These are phyloP conservation scores for Mycena venus DNA, from an alignment of 768 basidiomycete species.

Conservation along the genomic window DNA sequence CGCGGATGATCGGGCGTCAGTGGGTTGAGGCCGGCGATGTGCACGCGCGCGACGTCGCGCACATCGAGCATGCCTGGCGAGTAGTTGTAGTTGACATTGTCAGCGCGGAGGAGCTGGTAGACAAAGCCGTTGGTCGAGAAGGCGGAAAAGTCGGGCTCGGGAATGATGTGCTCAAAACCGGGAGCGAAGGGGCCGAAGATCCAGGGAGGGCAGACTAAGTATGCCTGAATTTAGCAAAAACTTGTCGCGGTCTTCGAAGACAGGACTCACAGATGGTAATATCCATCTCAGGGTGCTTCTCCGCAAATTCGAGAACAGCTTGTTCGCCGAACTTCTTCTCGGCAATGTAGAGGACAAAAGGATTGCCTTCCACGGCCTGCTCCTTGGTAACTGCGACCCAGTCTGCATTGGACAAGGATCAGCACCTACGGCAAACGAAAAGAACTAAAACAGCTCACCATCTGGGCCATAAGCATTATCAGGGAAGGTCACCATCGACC, in stretches of 20 bases:
- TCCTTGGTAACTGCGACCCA: conserved; percentile 23
- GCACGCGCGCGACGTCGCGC: conserved; percentile 34
- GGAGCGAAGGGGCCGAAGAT: conserved; percentile 43
- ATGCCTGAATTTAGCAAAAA: background rate
- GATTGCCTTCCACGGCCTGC: conserved; percentile 22
- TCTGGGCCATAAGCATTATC: conserved; percentile 21
- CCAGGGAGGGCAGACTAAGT: conserved; percentile 38
- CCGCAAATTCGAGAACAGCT: conserved; percentile 22
- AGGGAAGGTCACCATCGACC: conserved; percentile 29
- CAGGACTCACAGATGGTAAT: conserved; percentile 20
- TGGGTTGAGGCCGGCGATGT: conserved; percentile 30
- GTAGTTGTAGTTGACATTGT: conserved; percentile 17
- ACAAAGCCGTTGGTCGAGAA: conserved; percentile 31
- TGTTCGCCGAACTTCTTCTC: conserved; percentile 30
- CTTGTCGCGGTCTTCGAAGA: background rate
- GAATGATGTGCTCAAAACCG: conserved; percentile 32
- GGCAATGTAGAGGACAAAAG: conserved; percentile 13
- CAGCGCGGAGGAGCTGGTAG: conserved; percentile 24
- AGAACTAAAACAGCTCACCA: background rate
- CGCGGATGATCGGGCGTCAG: conserved; percentile 13
- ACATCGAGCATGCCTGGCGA: conserved; percentile 30
- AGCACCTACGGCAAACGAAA: background rate
- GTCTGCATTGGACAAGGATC: background rate
- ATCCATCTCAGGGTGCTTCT: conserved; percentile 34
- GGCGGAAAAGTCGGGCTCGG: conserved; percentile 25